Base-by-base conservation (phyloP, 306 rosid species). In the Corylus heterophylla region DNA sequence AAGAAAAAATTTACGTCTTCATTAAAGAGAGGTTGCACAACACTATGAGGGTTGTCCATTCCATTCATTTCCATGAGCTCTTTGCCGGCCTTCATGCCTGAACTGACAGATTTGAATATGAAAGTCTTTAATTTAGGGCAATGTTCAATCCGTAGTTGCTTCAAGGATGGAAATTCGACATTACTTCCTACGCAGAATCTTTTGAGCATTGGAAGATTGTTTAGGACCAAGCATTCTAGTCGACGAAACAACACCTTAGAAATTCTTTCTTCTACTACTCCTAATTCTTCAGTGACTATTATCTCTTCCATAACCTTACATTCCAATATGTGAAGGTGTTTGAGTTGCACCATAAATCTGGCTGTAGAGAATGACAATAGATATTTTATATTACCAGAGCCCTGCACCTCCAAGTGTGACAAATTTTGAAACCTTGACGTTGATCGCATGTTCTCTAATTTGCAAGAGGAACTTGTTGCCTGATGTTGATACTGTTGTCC, bases 311-410 rank as follows among this genome's bases (percentile, higher is more conserved):
- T 16, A 62, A 2, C 69, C 3, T n/a, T 0, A 14, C 83, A 83
- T 0, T 4, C 0, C 0, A 0, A 0, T 42, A 81, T 18, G 6
- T 0, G 0, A 78, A 85, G 39, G 27, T 7, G 0, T 42, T 69
- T 35, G 1, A 68, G 31, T 1, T 54, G 80, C 29, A 49, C 4
- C 55, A 82, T 75, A 58, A 10, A 8, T 7, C 12, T 10, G 31
- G 68, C 35, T 61, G 12, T 47, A 47, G 50, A 47, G 50, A 47
- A 47, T 2, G 50, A 47, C 9, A 47, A 10, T 10, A 47, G 10
- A 47, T 47, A 10, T 10, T 47, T 10, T 47, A 47, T 8, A 47
- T 47, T 47, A 10, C 12, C 10, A 47, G 9, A 7, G 50, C 50
- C 50, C 50, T 47, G 11, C 50, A 47, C 50, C 2, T 47, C 12